A percentile compares a stretch with the other conserved stretches of the same genome.
phyloP scores from a whole-genome alignment of 371 early-diverging fungal species.

The Pancytospora philotis region DNA sequence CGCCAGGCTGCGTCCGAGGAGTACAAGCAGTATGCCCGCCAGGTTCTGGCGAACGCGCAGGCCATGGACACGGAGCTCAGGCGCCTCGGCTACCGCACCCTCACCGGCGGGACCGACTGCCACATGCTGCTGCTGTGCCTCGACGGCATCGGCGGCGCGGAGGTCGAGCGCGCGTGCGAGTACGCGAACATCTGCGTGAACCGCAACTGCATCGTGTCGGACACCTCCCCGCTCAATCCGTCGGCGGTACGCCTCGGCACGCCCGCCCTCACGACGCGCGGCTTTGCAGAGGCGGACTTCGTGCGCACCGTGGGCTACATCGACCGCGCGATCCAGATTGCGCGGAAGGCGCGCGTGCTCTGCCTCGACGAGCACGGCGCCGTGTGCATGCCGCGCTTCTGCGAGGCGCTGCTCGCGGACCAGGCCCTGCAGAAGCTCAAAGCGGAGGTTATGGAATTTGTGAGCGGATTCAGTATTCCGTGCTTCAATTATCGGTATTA shows the following conservation, averaged over 20 bases:
- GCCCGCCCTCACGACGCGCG: constrained; percentile 84
- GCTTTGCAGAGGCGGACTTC: constrained; percentile 76
- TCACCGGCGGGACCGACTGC: constrained; percentile 78
- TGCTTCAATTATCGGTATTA: too few relatives aligned
- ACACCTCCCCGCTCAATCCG: constrained; percentile 80
- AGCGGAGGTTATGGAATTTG: neutral
- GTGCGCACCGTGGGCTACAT: constrained; percentile 69
- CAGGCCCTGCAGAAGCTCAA: neutral
- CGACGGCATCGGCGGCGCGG: constrained; percentile 4
- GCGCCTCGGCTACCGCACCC: constrained; percentile 66
- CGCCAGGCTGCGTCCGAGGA: constrained; percentile 73
- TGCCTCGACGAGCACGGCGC: constrained; percentile 63
- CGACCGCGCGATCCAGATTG: constrained; percentile 76
- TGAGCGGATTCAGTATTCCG: too few relatives aligned
- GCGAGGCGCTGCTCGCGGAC: neutral
- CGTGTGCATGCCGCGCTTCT: neutral
- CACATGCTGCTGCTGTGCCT: constrained; percentile 31
- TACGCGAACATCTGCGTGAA: constrained; percentile 77
- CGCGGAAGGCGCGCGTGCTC: constrained; percentile 66
- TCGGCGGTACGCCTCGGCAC: constrained; percentile 82
- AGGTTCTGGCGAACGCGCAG: constrained; percentile 75
- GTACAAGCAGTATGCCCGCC: constrained; percentile 75
- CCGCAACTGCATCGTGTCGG: constrained; percentile 93
- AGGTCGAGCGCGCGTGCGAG: constrained; percentile 74
- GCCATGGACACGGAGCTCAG: constrained; percentile 69